phyloP scores from a whole-genome alignment of 768 basidiomycete genomes.

The Naganishia onofrii region DNA sequence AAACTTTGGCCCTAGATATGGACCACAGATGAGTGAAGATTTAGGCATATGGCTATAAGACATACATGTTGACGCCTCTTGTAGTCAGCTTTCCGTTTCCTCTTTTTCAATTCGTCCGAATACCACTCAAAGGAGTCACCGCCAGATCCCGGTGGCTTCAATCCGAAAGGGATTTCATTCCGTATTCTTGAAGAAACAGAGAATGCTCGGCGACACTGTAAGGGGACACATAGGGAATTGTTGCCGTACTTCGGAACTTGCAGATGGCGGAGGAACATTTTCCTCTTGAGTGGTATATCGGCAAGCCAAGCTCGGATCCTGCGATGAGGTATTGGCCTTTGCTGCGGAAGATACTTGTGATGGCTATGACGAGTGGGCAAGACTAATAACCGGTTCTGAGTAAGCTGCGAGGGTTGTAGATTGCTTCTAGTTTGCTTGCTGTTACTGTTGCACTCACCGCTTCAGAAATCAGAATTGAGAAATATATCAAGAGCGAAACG shows the following conservation, averaged over 20 bases:
- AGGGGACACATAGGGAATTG: background rate
- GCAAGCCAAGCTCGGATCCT: background rate
- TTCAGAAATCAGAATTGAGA: too few relatives aligned
- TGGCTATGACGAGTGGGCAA: too few relatives aligned
- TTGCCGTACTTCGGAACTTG: background rate
- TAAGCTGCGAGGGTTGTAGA: too few relatives aligned
- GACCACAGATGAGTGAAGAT: background rate
- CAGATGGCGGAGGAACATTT: background rate
- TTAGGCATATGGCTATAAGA: too few relatives aligned
- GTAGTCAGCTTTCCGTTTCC: conserved; percentile 27
- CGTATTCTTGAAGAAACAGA: background rate
- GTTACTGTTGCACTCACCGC: too few relatives aligned
- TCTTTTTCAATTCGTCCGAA: conserved; percentile 20
- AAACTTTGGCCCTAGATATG: conserved; percentile 67
- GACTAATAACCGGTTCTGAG: too few relatives aligned
- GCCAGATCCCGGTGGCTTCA: background rate
- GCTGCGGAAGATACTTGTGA: too few relatives aligned
- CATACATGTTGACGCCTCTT: conserved; percentile 29
- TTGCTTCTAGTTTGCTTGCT: too few relatives aligned
- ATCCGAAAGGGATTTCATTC: background rate
- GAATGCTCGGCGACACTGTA: background rate
- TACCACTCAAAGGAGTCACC: background rate
- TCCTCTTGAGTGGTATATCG: background rate
- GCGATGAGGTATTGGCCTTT: background rate
- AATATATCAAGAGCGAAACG: background rate